phyloP scores from a whole-genome alignment of 2,329 filamentous ascomycete genomes.

The Graphiopsis chlorocephala region DNA sequence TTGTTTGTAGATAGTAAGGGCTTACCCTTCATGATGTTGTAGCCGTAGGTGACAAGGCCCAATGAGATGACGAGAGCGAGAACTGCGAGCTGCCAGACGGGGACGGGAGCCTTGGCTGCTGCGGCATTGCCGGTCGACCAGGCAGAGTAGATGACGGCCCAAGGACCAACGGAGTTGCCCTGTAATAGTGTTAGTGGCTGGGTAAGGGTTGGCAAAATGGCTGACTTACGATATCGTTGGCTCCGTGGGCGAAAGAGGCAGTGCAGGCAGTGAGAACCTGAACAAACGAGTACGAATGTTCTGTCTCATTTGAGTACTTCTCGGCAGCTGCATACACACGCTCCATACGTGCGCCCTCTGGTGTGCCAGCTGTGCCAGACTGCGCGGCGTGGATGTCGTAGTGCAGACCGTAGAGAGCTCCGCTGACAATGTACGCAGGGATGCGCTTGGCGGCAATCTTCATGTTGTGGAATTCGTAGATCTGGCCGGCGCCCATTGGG shows the following conservation, averaged over 20 bases:
- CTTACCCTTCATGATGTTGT: slow-evolving; percentile 62
- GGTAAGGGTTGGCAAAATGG: not conserved
- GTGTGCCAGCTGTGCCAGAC: slow-evolving; percentile 66
- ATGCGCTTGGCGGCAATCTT: slow-evolving; percentile 61
- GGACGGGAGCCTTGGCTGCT: slow-evolving; percentile 62
- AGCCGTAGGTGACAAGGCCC: slow-evolving; percentile 61
- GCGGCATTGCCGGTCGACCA: slow-evolving; percentile 52
- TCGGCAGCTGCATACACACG: slow-evolving; percentile 56
- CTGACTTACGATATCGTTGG: slow-evolving; percentile 55
- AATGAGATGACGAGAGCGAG: slow-evolving; percentile 54
- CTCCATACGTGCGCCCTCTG: slow-evolving; percentile 67
- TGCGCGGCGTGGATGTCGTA: slow-evolving; percentile 81
- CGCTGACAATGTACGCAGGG: slow-evolving; percentile 64
- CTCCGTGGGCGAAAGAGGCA: slow-evolving; percentile 69
- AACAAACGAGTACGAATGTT: slow-evolving; percentile 65
- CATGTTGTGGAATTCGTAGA: slow-evolving; percentile 74
- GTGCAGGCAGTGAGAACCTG: slow-evolving; percentile 68
- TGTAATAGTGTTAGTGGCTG: not conserved
- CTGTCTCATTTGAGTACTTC: slow-evolving; percentile 62
- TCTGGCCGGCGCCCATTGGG: slow-evolving; percentile 66
- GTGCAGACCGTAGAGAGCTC: slow-evolving; percentile 68
- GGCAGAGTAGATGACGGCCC: slow-evolving; percentile 61
- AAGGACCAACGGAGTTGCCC: slow-evolving; percentile 61
- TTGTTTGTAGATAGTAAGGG: slow-evolving; percentile 54
- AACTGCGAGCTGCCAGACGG: slow-evolving; percentile 74